Evolutionary conservation across 441 rosid species (phyloP).

Genomic region (Populus trichocarpa): DNA sequence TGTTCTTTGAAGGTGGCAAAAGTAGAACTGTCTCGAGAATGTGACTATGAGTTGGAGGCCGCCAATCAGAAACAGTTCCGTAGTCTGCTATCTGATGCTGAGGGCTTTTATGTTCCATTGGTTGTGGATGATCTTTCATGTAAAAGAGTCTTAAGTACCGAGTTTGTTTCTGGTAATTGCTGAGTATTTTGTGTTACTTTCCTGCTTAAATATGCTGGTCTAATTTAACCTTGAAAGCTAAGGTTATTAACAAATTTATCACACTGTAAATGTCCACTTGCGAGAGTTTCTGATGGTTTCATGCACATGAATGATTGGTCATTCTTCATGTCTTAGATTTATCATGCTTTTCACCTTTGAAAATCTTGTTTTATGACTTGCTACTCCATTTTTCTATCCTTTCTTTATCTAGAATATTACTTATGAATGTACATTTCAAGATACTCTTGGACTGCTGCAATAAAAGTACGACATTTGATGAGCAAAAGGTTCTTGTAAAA

Average conservation of each 20-base stretch:
- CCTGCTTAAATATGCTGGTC: slow-evolving; percentile 8
- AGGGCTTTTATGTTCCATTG: slow-evolving; percentile 74
- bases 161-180: slow-evolving; percentile 70
- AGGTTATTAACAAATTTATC: background rate
- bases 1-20: slow-evolving; percentile 66
- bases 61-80: slow-evolving; percentile 73
- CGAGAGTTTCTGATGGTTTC: background rate
- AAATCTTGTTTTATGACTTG: background rate
- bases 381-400: background rate
- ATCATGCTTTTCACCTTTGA: too few species aligned
- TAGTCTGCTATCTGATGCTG: slow-evolving; percentile 41
- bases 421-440: slow-evolving; percentile 47
- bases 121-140: slow-evolving; percentile 76
- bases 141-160: slow-evolving; percentile 76
- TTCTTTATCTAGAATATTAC: background rate
- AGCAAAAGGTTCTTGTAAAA: background rate
- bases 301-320: background rate
- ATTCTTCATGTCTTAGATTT: background rate
- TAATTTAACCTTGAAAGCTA: background rate
- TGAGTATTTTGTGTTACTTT: background rate
- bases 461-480: background rate
- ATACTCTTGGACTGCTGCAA: background rate
- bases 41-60: slow-evolving; percentile 91
- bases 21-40: slow-evolving; percentile 85
- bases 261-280: slow-evolving; percentile 7